Conservation (phyloP, 139 green algal species). For the Chlamydomonas incerta region DNA sequence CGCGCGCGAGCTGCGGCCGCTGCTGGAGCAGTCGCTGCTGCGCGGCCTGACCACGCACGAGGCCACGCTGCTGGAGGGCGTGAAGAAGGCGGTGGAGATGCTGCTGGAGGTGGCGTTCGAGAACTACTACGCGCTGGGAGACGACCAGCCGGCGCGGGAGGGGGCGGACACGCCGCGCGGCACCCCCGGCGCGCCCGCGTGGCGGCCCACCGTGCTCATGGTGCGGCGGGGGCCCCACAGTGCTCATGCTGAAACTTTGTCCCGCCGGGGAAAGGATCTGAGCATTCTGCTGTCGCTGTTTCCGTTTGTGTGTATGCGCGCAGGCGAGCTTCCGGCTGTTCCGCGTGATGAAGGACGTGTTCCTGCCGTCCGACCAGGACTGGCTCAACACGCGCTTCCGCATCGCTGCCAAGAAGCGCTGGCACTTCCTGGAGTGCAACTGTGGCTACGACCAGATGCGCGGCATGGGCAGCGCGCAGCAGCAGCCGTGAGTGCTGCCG, state of each 20-base stretch:
- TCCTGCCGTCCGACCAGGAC: constrained; percentile 52
- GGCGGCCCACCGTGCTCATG: constrained; percentile 33
- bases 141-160: constrained; percentile 17
- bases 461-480: not conserved
- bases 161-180: not conserved
- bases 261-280: too few relatives aligned
- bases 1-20: constrained; percentile 24
- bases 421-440: constrained; percentile 47
- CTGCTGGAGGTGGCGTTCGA: constrained; percentile 64
- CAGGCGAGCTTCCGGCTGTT: constrained; percentile 53
- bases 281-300: too few relatives aligned
- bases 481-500: not conserved
- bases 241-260: too few relatives aligned
- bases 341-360: constrained; percentile 49
- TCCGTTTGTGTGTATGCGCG: too few relatives aligned
- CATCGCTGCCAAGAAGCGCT: constrained; percentile 57
- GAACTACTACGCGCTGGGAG: constrained; percentile 59
- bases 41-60: constrained; percentile 39
- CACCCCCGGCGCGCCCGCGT: not conserved
- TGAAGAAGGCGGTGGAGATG: constrained; percentile 58
- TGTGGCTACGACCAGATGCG: constrained; percentile 38
- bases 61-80: constrained; percentile 49
- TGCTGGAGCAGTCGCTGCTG: constrained; percentile 49
- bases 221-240: not conserved
- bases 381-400: constrained; percentile 57